Evolutionary conservation across 805 yeast genomes (phyloP).

Genomic region (Yamadazyma insecticola): DNA sequence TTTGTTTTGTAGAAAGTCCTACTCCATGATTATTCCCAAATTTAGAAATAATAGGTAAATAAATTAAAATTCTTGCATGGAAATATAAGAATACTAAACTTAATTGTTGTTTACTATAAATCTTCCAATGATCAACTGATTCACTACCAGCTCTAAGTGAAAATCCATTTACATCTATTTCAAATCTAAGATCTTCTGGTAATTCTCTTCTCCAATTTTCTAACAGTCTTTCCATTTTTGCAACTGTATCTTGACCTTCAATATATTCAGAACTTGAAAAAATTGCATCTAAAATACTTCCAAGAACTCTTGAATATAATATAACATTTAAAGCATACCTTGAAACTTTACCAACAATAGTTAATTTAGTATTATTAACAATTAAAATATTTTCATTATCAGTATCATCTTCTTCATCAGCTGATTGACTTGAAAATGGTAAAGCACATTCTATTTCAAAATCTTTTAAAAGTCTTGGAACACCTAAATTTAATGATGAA

Average conservation of each 20-base stretch:
- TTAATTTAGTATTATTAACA: constrained; percentile 53
- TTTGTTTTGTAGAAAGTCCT: constrained; percentile 36
- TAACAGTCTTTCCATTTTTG: constrained; percentile 54
- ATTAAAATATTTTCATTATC: constrained; percentile 54
- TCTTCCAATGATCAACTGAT: constrained; percentile 17
- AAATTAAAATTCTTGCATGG: constrained; percentile 40
- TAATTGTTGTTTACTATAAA: constrained; percentile 42
- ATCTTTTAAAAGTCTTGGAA: constrained; percentile 75
- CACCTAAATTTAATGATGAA: constrained; percentile 71
- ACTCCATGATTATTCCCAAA: constrained; percentile 39
- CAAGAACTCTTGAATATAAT: constrained; percentile 69
- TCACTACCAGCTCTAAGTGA: constrained; percentile 28
- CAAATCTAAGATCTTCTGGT: constrained; percentile 57
- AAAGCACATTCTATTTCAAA: constrained; percentile 82
- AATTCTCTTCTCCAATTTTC: constrained; percentile 77
- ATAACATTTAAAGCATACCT: constrained; percentile 59
- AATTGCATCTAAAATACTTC: constrained; percentile 65
- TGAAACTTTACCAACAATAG: constrained; percentile 67
- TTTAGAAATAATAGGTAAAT: constrained; percentile 38
- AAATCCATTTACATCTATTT: constrained; percentile 56
- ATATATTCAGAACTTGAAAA: constrained; percentile 48
- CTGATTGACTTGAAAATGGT: constrained; percentile 55
- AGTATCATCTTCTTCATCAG: constrained; percentile 31
- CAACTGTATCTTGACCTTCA: constrained; percentile 15
- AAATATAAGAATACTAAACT: constrained; percentile 45